Percentiles rank a stretch among this genome's conserved stretches.
Conservation (phyloP, 805 yeast genomes). For the Hanseniaspora thailandica region DNA sequence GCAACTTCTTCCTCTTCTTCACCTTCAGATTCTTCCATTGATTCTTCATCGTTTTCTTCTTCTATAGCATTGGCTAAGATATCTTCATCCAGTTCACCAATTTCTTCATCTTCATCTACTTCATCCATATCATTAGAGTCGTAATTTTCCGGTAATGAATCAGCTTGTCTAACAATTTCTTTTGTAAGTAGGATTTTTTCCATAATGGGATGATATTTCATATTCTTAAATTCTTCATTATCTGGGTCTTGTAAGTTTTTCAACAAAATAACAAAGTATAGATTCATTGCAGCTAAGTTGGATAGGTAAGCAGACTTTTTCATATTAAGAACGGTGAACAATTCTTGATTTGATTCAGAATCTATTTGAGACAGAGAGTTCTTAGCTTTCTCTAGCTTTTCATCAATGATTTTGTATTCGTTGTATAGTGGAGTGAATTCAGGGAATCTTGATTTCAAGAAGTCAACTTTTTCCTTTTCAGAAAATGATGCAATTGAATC, state of each 20-base stretch:
- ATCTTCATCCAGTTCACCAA: slow-evolving; percentile 19
- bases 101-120: slow-evolving; percentile 19
- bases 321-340: slow-evolving; percentile 30
- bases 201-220: slow-evolving; percentile 88
- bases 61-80: slow-evolving; percentile 21
- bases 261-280: slow-evolving; percentile 61
- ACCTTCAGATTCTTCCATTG: slow-evolving; percentile 17
- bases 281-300: slow-evolving; percentile 69
- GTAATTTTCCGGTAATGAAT: slow-evolving; percentile 34
- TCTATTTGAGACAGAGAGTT: slow-evolving; percentile 18
- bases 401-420: slow-evolving; percentile 41
- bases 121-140: slow-evolving; percentile 19
- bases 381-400: slow-evolving; percentile 32
- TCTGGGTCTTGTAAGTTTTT: slow-evolving; percentile 40
- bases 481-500: slow-evolving; percentile 42
- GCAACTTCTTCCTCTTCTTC: slow-evolving; percentile 11
- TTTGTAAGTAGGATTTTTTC: slow-evolving; percentile 67
- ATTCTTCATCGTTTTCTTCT: slow-evolving; percentile 22
- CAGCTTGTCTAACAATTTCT: slow-evolving; percentile 84
- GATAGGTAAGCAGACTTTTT: slow-evolving; percentile 61
- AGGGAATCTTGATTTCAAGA: slow-evolving; percentile 58
- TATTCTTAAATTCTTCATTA: slow-evolving; percentile 40
- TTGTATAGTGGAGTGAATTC: slow-evolving; percentile 68
- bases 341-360: neutral
- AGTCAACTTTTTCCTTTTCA: slow-evolving; percentile 39